Evolutionary conservation across 2,329 filamentous ascomycete genomes (phyloP).

Genomic region (Zymoseptoria ardabiliae): DNA sequence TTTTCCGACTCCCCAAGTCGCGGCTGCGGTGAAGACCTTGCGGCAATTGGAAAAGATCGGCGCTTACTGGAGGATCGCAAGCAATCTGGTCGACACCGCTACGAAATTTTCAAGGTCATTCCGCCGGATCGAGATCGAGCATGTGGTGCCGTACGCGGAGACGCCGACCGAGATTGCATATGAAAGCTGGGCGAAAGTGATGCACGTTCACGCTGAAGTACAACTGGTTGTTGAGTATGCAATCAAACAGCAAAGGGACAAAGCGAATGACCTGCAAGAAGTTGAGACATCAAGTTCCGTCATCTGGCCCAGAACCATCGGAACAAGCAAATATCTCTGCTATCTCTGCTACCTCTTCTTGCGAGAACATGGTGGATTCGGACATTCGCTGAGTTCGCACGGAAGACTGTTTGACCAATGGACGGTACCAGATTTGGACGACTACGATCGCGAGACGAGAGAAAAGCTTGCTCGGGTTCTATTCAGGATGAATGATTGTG

Average conservation of each 20-base stretch:
- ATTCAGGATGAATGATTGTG: neutral
- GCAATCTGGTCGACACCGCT: slow-evolving; percentile 1
- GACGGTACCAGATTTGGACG: slow-evolving; percentile 9
- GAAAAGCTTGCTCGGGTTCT: slow-evolving; percentile 2
- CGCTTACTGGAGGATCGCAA: slow-evolving; percentile 9
- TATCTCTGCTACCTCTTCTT: slow-evolving; percentile 11
- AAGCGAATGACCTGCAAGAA: too few species aligned
- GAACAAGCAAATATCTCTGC: slow-evolving; percentile 13
- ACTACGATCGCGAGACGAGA: slow-evolving; percentile 1
- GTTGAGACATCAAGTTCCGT: neutral
- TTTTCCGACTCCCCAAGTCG: slow-evolving; percentile 7
- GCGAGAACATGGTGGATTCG: slow-evolving; percentile 4
- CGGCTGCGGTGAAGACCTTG: slow-evolving; percentile 10
- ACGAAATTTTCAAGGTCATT: neutral
- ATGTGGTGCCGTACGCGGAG: slow-evolving; percentile 4
- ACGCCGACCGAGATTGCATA: slow-evolving; percentile 7
- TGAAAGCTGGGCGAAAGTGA: slow-evolving; percentile 9
- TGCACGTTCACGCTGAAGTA: slow-evolving; percentile 11
- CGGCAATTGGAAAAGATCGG: slow-evolving; percentile 10
- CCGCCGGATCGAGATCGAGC: slow-evolving; percentile 1
- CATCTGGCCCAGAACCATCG: slow-evolving; percentile 4
- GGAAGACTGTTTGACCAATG: slow-evolving; percentile 11
- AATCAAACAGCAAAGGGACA: neutral
- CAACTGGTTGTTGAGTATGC: slow-evolving; percentile 8
- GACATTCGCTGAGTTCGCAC: slow-evolving; percentile 3